phyloP scores from a whole-genome alignment of 495 filamentous ascomycete species.

The Friedmanniomyces simplex region DNA sequence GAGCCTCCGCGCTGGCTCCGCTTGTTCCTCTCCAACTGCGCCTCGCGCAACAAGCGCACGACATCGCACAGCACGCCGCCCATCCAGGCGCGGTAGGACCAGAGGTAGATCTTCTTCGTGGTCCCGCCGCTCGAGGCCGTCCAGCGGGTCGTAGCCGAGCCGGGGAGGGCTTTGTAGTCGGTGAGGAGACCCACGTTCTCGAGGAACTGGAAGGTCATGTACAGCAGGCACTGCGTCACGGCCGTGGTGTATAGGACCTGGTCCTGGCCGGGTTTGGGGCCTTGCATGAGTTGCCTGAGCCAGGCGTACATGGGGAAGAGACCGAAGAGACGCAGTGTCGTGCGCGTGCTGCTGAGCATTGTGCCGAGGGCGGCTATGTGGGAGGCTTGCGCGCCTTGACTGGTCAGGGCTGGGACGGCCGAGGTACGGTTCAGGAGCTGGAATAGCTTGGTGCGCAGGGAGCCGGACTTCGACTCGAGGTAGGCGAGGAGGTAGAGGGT shows the following conservation, averaged over 20 bases:
- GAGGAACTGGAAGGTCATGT: constrained; percentile 30
- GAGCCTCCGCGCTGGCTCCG: constrained; percentile 12
- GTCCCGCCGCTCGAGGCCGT: constrained; percentile 10
- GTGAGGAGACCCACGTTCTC: constrained; percentile 29
- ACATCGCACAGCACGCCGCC: constrained; percentile 29
- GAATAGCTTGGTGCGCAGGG: constrained; percentile 11
- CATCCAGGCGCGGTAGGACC: constrained; percentile 27
- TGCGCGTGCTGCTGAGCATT: constrained; percentile 27
- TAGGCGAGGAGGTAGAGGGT: constrained; percentile 31
- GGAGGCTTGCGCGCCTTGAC: constrained; percentile 5
- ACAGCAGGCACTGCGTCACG: constrained; percentile 23
- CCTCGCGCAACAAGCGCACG: constrained; percentile 23
- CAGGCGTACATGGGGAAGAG: constrained; percentile 30
- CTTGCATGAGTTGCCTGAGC: constrained; percentile 24
- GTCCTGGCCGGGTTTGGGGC: constrained; percentile 25
- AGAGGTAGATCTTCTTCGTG: constrained; percentile 25
- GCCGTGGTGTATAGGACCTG: constrained; percentile 26
- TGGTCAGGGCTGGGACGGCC: constrained; percentile 9
- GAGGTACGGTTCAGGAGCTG: constrained; percentile 21
- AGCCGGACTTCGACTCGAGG: constrained; percentile 23
- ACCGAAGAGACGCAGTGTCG: constrained; percentile 31
- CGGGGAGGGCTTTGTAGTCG: constrained; percentile 23
- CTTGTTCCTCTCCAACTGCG: constrained; percentile 19
- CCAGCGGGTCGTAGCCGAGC: constrained; percentile 19
- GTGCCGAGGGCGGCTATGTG: constrained; percentile 24